These are phyloP conservation scores for Aureobasidium sp. DNA, from an alignment of 2,329 filamentous ascomycete species.

Conservation along the genomic window DNA sequence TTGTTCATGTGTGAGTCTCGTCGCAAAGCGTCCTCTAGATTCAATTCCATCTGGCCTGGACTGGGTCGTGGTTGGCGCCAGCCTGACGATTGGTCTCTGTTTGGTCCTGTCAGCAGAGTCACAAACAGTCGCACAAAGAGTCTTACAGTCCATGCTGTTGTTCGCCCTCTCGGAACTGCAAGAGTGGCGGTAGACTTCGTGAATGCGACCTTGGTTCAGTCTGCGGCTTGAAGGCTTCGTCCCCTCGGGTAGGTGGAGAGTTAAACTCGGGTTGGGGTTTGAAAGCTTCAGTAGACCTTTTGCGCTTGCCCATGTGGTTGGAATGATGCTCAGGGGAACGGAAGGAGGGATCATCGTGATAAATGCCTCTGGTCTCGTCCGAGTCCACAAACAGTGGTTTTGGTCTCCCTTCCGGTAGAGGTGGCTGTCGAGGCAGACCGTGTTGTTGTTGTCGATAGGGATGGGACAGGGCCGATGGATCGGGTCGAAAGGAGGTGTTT, in stretches of 20 bases:
- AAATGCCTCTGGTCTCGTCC: neutral
- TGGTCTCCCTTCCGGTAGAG: neutral
- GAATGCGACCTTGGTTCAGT: neutral
- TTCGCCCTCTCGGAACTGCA: neutral
- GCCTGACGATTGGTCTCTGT: neutral
- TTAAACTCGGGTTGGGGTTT: neutral
- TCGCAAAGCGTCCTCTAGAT: neutral
- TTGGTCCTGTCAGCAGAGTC: neutral
- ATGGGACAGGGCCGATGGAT: neutral
- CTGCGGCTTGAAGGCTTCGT: neutral
- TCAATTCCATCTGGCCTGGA: neutral
- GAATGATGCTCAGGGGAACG: neutral
- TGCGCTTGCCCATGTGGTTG: neutral
- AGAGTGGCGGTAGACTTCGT: neutral
- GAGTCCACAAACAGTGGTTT: constrained; percentile 4
- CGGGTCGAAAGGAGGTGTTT: constrained; percentile 5
- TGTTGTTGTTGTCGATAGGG: neutral
- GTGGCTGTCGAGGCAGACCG: neutral
- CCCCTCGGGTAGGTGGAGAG: neutral
- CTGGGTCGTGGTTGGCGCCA: neutral
- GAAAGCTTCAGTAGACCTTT: constrained; percentile 1
- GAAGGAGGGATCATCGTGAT: neutral
- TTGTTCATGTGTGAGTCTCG: constrained; percentile 9
- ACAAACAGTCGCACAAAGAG: neutral
- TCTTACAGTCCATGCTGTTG: neutral